Evolutionary conservation across 108 stramenopile genomes (phyloP).

Genomic region (Nitzschia inconspicua): DNA sequence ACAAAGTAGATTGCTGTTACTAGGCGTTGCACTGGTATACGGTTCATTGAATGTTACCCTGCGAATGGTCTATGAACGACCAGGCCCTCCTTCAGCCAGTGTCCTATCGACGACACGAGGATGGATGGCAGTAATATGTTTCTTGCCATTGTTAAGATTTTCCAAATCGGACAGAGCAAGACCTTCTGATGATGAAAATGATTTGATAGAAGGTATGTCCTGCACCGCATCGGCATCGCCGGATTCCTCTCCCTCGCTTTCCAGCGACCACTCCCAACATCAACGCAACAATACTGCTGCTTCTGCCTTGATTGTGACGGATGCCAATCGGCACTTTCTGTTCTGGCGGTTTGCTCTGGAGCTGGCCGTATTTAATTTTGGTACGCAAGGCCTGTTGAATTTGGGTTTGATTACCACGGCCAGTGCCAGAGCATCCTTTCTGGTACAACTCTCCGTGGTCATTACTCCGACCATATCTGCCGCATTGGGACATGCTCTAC

Average conservation of each 20-base stretch:
- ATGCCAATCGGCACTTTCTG: background rate
- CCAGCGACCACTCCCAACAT: no score
- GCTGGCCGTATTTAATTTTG: conserved; percentile 61
- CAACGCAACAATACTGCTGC: background rate
- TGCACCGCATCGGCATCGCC: background rate
- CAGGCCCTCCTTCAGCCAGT: conserved; percentile 41
- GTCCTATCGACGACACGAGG: conserved; percentile 45
- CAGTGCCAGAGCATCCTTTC: conserved; percentile 58
- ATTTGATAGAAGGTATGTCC: background rate
- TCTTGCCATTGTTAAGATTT: conserved; percentile 44
- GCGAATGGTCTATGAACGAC: conserved; percentile 42
- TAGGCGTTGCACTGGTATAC: conserved; percentile 53
- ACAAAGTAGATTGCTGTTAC: conserved; percentile 36
- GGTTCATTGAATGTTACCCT: conserved; percentile 53
- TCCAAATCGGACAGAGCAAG: background rate
- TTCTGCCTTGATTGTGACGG: background rate
- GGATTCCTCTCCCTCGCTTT: background rate
- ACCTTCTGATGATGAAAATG: background rate
- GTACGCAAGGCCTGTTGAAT: conserved; percentile 51
- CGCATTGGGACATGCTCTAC: conserved; percentile 36
- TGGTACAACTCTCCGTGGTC: conserved; percentile 62
- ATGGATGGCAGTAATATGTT: conserved; percentile 41
- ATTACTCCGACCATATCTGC: conserved; percentile 60
- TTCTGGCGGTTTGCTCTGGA: conserved; percentile 49
- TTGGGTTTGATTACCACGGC: conserved; percentile 45